Evolutionary conservation across 2,329 filamentous ascomycete genomes (phyloP).

Genomic region (Stenocarpella maydis): DNA sequence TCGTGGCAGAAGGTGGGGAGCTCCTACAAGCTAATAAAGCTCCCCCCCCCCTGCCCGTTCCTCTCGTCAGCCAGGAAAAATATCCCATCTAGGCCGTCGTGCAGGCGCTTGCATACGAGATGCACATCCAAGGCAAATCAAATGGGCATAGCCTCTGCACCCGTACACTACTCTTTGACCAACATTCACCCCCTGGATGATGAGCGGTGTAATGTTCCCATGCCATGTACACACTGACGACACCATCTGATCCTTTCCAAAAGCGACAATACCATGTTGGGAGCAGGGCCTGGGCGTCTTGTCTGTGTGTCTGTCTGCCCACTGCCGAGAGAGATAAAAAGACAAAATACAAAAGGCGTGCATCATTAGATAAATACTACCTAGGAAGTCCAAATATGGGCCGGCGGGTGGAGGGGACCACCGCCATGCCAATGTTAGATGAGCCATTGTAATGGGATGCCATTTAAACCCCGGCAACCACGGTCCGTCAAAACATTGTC

Average conservation of each 20-base stretch:
- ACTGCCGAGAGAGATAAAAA: too few relatives aligned
- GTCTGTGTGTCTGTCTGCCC: too few relatives aligned
- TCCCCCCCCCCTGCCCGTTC: conserved; percentile 1
- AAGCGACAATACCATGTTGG: too few relatives aligned
- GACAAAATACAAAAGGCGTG: conserved; percentile 4
- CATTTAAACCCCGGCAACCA: conserved; percentile 23
- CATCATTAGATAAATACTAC: too few relatives aligned
- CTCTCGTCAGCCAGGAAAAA: conserved; percentile 5
- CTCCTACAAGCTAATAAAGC: background rate
- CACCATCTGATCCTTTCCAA: background rate
- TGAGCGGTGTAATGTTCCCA: conserved; percentile 2
- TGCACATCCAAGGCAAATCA: background rate
- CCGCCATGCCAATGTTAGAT: conserved; percentile 18
- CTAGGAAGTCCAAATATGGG: too few relatives aligned
- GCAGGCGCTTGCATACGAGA: conserved; percentile 14
- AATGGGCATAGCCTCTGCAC: background rate
- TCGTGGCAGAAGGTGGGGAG: conserved; percentile 23
- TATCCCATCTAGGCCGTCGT: conserved; percentile 9
- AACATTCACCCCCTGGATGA: background rate
- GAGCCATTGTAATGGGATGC: conserved; percentile 19
- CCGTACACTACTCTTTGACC: background rate
- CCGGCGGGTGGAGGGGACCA: conserved; percentile 2
- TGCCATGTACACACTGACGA: background rate
- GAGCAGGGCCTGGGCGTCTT: too few relatives aligned
- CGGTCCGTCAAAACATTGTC: conserved; percentile 17